These are phyloP conservation scores for Piloderma croceum DNA, from an alignment of 768 basidiomycete genomes.

Conservation along the genomic window DNA sequence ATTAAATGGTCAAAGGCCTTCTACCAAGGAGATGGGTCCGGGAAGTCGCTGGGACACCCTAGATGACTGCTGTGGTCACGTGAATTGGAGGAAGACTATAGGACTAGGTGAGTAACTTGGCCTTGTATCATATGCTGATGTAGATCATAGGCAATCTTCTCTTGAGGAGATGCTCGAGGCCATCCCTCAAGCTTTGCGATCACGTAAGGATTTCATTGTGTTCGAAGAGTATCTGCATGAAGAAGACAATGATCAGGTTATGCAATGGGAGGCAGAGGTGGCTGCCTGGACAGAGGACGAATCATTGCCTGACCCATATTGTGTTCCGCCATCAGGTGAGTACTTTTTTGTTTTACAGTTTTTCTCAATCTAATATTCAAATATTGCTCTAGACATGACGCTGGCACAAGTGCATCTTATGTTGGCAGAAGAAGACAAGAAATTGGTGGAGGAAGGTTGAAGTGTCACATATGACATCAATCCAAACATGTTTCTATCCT, in stretches of 20 bases:
- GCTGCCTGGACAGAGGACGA: slow-evolving; percentile 3
- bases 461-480: slow-evolving; percentile 10
- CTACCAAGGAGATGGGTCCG: slow-evolving; percentile 16
- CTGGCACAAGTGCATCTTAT: slow-evolving; percentile 7
- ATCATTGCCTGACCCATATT: slow-evolving; percentile 2
- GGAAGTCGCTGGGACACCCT: slow-evolving; percentile 19
- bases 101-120: slow-evolving; percentile 8
- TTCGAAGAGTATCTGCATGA: neutral
- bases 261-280: neutral
- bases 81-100: slow-evolving; percentile 19
- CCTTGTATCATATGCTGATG: neutral
- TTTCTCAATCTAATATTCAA: neutral
- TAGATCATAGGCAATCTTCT: slow-evolving; percentile 2
- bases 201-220: neutral
- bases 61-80: slow-evolving; percentile 19
- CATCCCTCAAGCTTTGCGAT: neutral
- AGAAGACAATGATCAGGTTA: neutral
- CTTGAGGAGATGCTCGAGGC: neutral
- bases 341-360: too few relatives aligned
- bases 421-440: slow-evolving; percentile 4
- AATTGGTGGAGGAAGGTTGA: slow-evolving; percentile 1
- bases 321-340: too few relatives aligned
- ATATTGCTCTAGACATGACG: slow-evolving; percentile 3
- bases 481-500: slow-evolving; percentile 10
- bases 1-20: slow-evolving; percentile 13